Evolutionary conservation across 371 early-diverging fungal genomes (phyloP).

Genomic region (Phascolomyces articulosus): DNA sequence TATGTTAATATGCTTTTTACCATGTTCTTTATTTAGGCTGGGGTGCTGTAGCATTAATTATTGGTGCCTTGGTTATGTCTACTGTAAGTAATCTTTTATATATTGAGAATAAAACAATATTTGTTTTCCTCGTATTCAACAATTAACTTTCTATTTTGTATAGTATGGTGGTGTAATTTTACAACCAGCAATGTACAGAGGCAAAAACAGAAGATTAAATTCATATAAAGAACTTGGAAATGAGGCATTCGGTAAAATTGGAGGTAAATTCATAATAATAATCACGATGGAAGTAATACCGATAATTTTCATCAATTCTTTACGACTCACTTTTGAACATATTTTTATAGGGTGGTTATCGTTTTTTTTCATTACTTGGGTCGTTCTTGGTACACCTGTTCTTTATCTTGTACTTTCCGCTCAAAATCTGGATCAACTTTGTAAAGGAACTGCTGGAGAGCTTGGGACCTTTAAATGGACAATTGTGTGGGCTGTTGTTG

Average conservation of each 20-base stretch:
- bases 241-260: constrained; percentile 26
- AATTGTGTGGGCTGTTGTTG: constrained; percentile 58
- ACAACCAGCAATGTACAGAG: constrained; percentile 18
- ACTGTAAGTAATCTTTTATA: constrained; percentile 36
- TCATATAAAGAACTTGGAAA: constrained; percentile 6
- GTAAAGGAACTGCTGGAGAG: constrained; percentile 36
- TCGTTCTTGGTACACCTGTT: constrained; percentile 54
- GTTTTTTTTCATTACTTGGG: constrained; percentile 61
- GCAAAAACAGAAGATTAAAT: background rate
- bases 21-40: constrained; percentile 43
- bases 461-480: constrained; percentile 57
- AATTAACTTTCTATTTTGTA: too few relatives aligned
- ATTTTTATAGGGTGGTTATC: constrained; percentile 46
- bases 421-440: constrained; percentile 46
- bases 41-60: constrained; percentile 73
- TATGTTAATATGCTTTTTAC: too few relatives aligned
- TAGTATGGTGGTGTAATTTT: constrained; percentile 22
- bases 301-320: too few relatives aligned
- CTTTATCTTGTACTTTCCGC: constrained; percentile 62
- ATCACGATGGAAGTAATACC: too few relatives aligned
- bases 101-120: too few relatives aligned
- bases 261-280: too few relatives aligned
- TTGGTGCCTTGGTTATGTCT: constrained; percentile 74
- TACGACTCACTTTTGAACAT: constrained; percentile 42
- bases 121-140: background rate